These are phyloP conservation scores for Stephania japonica DNA, from an alignment of 164 flowering plant species.

Conservation along the genomic window DNA sequence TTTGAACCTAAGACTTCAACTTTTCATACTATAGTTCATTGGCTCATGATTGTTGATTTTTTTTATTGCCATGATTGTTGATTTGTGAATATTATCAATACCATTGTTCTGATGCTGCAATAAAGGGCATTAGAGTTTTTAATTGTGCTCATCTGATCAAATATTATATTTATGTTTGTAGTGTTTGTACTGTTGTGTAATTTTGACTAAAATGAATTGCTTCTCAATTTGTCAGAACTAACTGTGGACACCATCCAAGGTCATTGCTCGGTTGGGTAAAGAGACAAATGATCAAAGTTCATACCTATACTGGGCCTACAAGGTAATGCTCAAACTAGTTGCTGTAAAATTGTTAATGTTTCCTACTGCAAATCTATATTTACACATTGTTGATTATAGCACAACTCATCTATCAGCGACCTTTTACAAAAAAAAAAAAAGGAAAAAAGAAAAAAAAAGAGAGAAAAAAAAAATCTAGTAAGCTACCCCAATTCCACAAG, in stretches of 20 bases:
- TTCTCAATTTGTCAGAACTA: conserved; percentile 36
- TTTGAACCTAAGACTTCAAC: no score
- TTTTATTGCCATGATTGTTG: not conserved
- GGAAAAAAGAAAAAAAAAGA: no score
- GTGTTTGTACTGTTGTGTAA: no score
- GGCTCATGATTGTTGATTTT: not conserved
- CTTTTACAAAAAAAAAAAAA: no score
- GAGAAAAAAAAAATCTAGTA: no score
- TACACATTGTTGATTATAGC: not conserved
- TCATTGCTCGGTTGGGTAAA: conserved; percentile 84
- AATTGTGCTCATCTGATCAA: not conserved
- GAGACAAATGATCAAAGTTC: conserved; percentile 80
- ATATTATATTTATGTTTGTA: not conserved
- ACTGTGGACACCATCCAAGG: conserved; percentile 84
- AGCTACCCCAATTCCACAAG: not conserved
- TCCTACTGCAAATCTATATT: not conserved
- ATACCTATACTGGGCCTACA: conserved; percentile 93
- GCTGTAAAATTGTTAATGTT: not conserved
- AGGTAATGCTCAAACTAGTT: conserved; percentile 34
- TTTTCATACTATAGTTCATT: not conserved
- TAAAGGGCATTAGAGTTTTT: not conserved
- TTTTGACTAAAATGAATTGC: not conserved
- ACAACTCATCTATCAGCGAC: no score
- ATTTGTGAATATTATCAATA: no score
- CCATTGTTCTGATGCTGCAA: not conserved